phyloP scores from a whole-genome alignment of 345 rosid genomes.

The Mallotus nudiflorus region DNA sequence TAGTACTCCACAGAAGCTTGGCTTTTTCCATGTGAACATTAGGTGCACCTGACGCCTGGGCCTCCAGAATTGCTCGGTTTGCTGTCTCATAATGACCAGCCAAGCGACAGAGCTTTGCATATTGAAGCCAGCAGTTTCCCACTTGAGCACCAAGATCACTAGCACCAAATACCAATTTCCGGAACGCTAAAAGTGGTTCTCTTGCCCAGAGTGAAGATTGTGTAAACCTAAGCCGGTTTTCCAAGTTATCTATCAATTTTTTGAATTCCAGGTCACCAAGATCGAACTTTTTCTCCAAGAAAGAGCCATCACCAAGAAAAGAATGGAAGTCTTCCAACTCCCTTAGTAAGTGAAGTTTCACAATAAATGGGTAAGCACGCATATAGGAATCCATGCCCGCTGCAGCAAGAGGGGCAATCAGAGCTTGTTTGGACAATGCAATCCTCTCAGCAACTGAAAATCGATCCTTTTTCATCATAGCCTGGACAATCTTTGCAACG shows the following conservation, averaged over 20 bases:
- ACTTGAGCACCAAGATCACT: slow-evolving; percentile 84
- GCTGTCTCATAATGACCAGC: slow-evolving; percentile 98
- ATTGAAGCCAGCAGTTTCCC: slow-evolving; percentile 95
- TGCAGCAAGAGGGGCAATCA: slow-evolving; percentile 98
- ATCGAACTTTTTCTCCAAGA: slow-evolving; percentile 75
- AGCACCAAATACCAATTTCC: slow-evolving; percentile 83
- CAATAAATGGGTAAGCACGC: slow-evolving; percentile 90
- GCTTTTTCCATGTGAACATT: slow-evolving; percentile 96
- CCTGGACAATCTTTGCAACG: slow-evolving; percentile 88
- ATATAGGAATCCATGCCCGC: slow-evolving; percentile 98
- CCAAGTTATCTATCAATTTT: slow-evolving; percentile 74
- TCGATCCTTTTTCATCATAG: slow-evolving; percentile 90
- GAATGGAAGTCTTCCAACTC: slow-evolving; percentile 85
- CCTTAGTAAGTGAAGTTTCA: slow-evolving; percentile 82
- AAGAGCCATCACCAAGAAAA: slow-evolving; percentile 69
- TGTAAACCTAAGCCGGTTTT: slow-evolving; percentile 80
- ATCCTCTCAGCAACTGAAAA: slow-evolving; percentile 76
- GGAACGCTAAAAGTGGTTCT: slow-evolving; percentile 90
- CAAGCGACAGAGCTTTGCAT: slow-evolving; percentile 95
- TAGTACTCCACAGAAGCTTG: slow-evolving; percentile 88
- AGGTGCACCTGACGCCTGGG: slow-evolving; percentile 86
- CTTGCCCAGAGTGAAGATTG: slow-evolving; percentile 95
- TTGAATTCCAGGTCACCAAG: slow-evolving; percentile 55
- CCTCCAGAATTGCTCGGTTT: slow-evolving; percentile 86
- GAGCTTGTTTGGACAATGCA: slow-evolving; percentile 80